Evolutionary conservation across 371 early-diverging fungal species (phyloP), one percentile per base, ranked within the genome.

Genomic region (Ordospora colligata): DNA sequence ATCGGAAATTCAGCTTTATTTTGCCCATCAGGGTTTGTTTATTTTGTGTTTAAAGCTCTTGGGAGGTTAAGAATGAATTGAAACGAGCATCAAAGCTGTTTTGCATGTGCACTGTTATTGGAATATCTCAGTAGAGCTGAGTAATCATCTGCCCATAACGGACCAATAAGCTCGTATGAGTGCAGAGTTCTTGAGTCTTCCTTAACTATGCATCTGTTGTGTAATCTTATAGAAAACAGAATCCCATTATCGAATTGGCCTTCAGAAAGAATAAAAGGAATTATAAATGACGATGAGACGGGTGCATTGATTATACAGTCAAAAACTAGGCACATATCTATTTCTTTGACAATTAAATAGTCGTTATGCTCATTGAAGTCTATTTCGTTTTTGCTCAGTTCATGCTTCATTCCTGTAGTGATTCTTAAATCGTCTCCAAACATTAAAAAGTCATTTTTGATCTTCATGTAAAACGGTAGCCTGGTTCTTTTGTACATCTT

Each of bases 251-350:
- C 58, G 66, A 74, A 74, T 21, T 8, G 32, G 7, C 4, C 9
- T 47, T 44, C 54, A 6, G 44, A 51, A 2, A 74, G 47, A 53
- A 74, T 51, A 47, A 74, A 74, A 12, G 75, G 75, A 3, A 74
- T 53, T 9, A 17, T 47, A 49, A 42, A 67, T 7, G 67, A 58
- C 45, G 54, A 22, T 23, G 54, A 52, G 2, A 74, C n/a, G 0
- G 54, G 47, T 11, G 25, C 22, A 67, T 74, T 74, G 42, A 74
- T 9, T 40, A 74, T 44, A 5, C 22, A 67, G 17, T 74, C 75
- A 44, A 68, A 50, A 1, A 53, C 49, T 22, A 74, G 37, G 17
- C 22, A 32, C 27, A 74, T 53, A 21, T 69, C 52, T 8, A 67
- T 19, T 22, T 50, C 50, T 10, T 27, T 53, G 12, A 74, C 8